Conservation (phyloP, 139 green algal genomes). For the Limnomonas spitsbergensis region DNA sequence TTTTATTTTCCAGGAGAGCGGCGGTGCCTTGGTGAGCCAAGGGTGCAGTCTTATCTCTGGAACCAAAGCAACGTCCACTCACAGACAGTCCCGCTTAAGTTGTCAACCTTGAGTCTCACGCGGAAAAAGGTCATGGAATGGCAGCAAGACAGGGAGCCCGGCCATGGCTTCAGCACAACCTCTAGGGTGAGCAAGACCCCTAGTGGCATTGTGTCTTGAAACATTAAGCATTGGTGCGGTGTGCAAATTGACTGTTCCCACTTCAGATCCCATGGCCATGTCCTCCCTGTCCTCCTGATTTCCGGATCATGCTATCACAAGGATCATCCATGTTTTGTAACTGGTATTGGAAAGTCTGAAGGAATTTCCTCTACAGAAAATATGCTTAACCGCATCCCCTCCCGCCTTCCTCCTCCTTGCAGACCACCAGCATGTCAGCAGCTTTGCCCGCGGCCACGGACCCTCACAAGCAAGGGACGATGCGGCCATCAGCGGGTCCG, state of each 20-base stretch:
- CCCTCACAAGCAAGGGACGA: neutral
- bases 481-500: neutral
- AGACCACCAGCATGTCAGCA: neutral
- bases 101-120: neutral
- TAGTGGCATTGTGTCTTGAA: too few relatives aligned
- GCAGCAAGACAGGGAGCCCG: neutral
- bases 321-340: too few relatives aligned
- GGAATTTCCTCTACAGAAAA: too few relatives aligned
- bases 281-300: too few relatives aligned
- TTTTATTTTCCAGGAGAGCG: too few relatives aligned
- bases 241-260: too few relatives aligned
- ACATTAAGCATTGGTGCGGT: too few relatives aligned
- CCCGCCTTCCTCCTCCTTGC: too few relatives aligned
- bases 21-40: slow-evolving; percentile 9
- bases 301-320: too few relatives aligned
- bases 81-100: neutral
- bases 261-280: too few relatives aligned
- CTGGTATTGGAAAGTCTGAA: too few relatives aligned
- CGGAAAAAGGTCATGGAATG: neutral
- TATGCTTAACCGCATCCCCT: too few relatives aligned
- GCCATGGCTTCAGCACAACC: neutral
- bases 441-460: neutral
- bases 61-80: neutral
- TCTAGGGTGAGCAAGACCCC: neutral
- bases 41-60: slow-evolving; percentile 1